These are phyloP conservation scores for Aspergillus versicolor DNA, from an alignment of 2,329 filamentous ascomycete species.

Conservation along the genomic window DNA sequence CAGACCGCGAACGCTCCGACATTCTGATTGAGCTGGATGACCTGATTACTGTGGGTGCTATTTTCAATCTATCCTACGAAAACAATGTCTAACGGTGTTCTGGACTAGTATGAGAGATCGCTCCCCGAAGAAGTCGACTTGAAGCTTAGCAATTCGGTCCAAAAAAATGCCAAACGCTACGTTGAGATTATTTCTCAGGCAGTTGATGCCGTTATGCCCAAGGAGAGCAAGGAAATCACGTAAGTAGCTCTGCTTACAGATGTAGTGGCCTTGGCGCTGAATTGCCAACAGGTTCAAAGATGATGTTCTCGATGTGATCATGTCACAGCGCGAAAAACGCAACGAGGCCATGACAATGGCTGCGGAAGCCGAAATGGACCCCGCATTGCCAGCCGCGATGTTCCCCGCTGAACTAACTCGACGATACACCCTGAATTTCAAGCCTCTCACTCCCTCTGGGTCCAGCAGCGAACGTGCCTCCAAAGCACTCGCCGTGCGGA, in stretches of 20 bases:
- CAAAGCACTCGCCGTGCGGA: constrained; percentile 81
- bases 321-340: constrained; percentile 82
- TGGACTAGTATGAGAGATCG: constrained; percentile 69
- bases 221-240: constrained; percentile 73
- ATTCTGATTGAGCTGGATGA: constrained; percentile 89
- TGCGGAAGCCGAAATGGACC: constrained; percentile 65
- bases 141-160: constrained; percentile 71
- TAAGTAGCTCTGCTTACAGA: constrained; percentile 44
- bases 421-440: constrained; percentile 94
- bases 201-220: constrained; percentile 81
- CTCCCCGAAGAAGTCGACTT: constrained; percentile 69
- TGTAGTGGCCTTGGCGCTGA: constrained; percentile 19
- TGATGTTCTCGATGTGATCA: constrained; percentile 93
- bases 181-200: constrained; percentile 87
- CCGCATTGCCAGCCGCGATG: constrained; percentile 66
- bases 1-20: constrained; percentile 74
- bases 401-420: constrained; percentile 92
- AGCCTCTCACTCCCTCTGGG: constrained; percentile 73
- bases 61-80: background rate
- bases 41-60: constrained; percentile 61
- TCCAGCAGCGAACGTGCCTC: constrained; percentile 59
- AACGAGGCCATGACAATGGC: constrained; percentile 73
- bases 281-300: constrained; percentile 76
- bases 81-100: background rate
- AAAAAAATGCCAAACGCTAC: constrained; percentile 91